Evolutionary conservation across 169 alveolate species (phyloP), one percentile per base, ranked within the genome.

Genomic region (Hepatocystis sp.): DNA sequence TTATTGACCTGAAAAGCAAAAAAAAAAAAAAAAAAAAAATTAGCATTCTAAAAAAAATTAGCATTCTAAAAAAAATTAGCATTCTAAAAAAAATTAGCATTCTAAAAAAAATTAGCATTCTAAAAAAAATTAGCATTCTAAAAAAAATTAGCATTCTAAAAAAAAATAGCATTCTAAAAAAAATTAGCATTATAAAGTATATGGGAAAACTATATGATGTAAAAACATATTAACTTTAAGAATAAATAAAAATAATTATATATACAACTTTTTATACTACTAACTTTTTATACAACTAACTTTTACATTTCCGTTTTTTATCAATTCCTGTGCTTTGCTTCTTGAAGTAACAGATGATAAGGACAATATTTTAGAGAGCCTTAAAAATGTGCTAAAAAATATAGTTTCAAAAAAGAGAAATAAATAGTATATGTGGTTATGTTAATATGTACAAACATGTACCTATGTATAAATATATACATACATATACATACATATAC

Each of bases 241-340:
- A 13, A 7, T 4, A 36, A 19, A 3, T 30, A 27, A 0, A 7
- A 34, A 63, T 39, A 64, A 40, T 4, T 1, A 25, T 42, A 65
- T 23, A 44, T 11, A 42, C 11, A 28, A 44, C 49, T 32, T n/a
- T 13, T 23, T 51, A n/a, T n/a, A n/a, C n/a, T n/a, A n/a, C n/a
- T n/a, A n/a, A n/a, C n/a, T n/a, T n/a, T n/a, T n/a, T n/a, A n/a
- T n/a, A n/a, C n/a, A n/a, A n/a, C n/a, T 10, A 66, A 71, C 86
- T 71, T 71, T 71, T 19, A 71, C 52, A 4, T 58, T 42, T 10
- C 86, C 86, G 3, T 23, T 71, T 58, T 51, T 71, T 11, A 71
- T 71, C 53, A 71, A 42, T 36, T 71, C 86, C 39, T 71, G 86
- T 8, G 86, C 86, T 30, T 71, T 71, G 30, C 71, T 61, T 51